Percentiles rank a stretch among this genome's conserved stretches.
These are phyloP conservation scores for Verticillium zaregamsianum DNA, from an alignment of 2,329 filamentous ascomycete species.

Conservation along the genomic window DNA sequence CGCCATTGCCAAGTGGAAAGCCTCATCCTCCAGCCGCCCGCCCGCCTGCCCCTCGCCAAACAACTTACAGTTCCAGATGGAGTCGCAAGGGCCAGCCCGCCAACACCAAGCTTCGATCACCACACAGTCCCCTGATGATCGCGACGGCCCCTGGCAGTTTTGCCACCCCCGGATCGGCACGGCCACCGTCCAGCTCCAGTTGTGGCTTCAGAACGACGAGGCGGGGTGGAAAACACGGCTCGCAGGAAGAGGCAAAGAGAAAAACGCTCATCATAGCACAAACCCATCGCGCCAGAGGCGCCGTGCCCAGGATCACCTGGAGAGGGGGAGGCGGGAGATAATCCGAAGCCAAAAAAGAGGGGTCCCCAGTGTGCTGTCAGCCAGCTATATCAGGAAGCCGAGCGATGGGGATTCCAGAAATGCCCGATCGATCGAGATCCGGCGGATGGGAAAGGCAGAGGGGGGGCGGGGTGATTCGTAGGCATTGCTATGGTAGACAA, in stretches of 20 bases:
- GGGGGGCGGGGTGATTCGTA: neutral
- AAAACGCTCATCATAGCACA: neutral
- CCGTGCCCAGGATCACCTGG: neutral
- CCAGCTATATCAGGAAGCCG: neutral
- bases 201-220: neutral
- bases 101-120: neutral
- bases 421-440: neutral
- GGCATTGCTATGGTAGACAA: neutral
- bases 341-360: neutral
- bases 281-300: neutral
- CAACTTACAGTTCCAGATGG: neutral
- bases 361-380: neutral
- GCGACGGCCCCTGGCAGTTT: neutral
- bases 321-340: neutral
- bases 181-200: neutral
- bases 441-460: neutral
- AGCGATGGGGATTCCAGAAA: neutral
- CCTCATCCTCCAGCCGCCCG: too few species aligned
- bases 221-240: neutral
- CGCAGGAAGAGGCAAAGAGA: neutral
- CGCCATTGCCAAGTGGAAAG: too few species aligned
- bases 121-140: neutral
- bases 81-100: neutral
- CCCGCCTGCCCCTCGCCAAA: too few species aligned
- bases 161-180: neutral